phyloP scores from a whole-genome alignment of 805 yeast genomes.

The Suhomyces emberorum region DNA sequence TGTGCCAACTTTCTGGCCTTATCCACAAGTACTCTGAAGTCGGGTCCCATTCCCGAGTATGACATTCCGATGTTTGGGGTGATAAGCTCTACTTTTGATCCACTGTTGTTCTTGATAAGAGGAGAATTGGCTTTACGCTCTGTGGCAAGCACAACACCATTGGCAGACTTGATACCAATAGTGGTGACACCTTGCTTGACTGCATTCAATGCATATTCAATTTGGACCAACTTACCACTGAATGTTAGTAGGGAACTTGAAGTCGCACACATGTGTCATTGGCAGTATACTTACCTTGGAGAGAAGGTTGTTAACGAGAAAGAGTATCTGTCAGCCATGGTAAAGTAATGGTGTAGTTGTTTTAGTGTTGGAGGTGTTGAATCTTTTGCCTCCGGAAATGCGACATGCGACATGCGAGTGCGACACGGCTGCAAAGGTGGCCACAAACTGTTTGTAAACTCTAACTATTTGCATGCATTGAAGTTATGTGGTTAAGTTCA shows the following conservation, averaged over 20 bases:
- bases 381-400: not conserved
- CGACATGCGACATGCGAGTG: not conserved
- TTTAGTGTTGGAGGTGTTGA: not conserved
- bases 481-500: too few species aligned
- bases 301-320: constrained; percentile 96
- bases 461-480: too few species aligned
- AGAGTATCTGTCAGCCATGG: constrained; percentile 97
- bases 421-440: too few species aligned
- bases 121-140: constrained; percentile 86
- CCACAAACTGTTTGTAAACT: too few species aligned
- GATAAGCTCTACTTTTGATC: constrained; percentile 73
- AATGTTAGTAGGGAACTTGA: constrained; percentile 18
- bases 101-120: constrained; percentile 68
- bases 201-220: constrained; percentile 95
- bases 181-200: constrained; percentile 98
- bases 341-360: constrained; percentile 10
- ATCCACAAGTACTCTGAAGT: constrained; percentile 90
- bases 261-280: not conserved
- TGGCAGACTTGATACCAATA: constrained; percentile 87
- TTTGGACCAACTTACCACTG: constrained; percentile 96
- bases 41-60: constrained; percentile 99
- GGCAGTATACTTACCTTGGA: constrained; percentile 64
- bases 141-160: constrained; percentile 95
- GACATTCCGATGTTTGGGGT: constrained; percentile 97
- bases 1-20: constrained; percentile 92